Evolutionary conservation across 139 green algal genomes (phyloP).

Genomic region (Gonium pectorale): DNA sequence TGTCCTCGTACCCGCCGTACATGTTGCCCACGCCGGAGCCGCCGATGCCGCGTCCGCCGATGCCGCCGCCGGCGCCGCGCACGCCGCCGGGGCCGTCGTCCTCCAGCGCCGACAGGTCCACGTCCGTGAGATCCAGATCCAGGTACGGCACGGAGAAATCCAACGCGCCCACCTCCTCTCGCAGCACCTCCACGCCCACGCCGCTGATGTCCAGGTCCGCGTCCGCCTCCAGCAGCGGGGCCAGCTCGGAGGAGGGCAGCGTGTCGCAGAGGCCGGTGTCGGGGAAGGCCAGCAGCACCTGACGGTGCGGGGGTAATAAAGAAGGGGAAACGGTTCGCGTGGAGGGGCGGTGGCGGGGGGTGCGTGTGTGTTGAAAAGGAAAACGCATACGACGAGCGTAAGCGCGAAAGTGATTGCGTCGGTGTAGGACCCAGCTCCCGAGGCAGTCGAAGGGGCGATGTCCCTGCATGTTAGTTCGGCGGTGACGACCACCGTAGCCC

Average conservation of each 20-base stretch:
- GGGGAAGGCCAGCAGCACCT: conserved; percentile 26
- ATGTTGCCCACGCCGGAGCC: no score
- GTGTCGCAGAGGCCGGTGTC: conserved; percentile 10
- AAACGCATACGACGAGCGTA: no score
- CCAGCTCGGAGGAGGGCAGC: not conserved
- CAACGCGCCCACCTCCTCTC: not conserved
- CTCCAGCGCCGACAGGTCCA: conserved; percentile 13
- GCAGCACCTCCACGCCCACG: conserved; percentile 1
- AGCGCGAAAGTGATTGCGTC: no score
- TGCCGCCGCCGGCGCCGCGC: not conserved
- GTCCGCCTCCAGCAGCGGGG: not conserved
- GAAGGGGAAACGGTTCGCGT: no score
- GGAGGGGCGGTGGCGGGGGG: not conserved
- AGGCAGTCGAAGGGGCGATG: no score
- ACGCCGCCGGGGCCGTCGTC: not conserved
- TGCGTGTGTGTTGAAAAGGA: not conserved
- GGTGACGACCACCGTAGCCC: no score
- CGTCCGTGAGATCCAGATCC: not conserved
- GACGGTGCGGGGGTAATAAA: not conserved
- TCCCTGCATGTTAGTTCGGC: no score
- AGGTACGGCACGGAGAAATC: not conserved
- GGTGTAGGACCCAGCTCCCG: no score
- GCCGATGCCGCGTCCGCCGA: not conserved
- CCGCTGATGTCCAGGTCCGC: not conserved
- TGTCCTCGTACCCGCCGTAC: not conserved